Conservation (phyloP, 1,284 basidiomycete species). For the Agaricales sp. region DNA sequence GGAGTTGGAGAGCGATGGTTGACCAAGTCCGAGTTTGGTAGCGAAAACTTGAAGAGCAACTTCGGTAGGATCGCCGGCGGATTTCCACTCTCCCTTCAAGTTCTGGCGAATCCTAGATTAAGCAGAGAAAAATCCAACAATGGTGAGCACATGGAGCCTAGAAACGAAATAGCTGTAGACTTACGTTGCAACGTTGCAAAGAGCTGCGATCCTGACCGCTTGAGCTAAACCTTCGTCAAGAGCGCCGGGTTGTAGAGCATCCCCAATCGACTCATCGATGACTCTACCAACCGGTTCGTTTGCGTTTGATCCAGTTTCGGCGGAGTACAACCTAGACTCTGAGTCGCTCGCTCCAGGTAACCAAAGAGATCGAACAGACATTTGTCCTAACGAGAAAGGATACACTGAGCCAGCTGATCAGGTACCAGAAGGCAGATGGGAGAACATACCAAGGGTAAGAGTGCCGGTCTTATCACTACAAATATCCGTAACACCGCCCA, state of each 20-base stretch:
- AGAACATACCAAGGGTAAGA: slow-evolving; percentile 31
- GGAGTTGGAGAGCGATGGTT: background rate
- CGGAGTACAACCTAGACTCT: slow-evolving; percentile 15
- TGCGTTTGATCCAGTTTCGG: slow-evolving; percentile 20
- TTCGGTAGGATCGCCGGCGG: background rate
- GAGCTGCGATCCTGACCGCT: slow-evolving; percentile 20
- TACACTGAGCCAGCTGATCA: background rate
- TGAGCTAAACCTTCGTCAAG: slow-evolving; percentile 17
- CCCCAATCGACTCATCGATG: slow-evolving; percentile 13
- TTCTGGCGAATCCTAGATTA: background rate
- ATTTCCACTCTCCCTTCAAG: background rate
- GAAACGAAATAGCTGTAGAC: slow-evolving; percentile 8
- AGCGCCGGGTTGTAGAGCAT: slow-evolving; percentile 11
- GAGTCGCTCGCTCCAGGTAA: slow-evolving; percentile 24
- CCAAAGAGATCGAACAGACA: slow-evolving; percentile 50
- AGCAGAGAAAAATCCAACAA: too few species aligned
- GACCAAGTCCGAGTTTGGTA: background rate
- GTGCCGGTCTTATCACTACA: slow-evolving; percentile 62
- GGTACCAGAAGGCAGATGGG: too few species aligned
- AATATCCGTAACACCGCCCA: slow-evolving; percentile 50
- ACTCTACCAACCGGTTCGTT: slow-evolving; percentile 21
- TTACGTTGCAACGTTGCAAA: slow-evolving; percentile 27
- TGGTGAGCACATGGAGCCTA: background rate
- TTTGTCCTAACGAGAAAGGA: slow-evolving; percentile 24
- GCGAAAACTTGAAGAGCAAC: background rate